Evolutionary conservation across 1,139 yeast genomes (phyloP), one percentile per base, ranked within the genome.

Genomic region (Hanseniaspora uvarum): DNA sequence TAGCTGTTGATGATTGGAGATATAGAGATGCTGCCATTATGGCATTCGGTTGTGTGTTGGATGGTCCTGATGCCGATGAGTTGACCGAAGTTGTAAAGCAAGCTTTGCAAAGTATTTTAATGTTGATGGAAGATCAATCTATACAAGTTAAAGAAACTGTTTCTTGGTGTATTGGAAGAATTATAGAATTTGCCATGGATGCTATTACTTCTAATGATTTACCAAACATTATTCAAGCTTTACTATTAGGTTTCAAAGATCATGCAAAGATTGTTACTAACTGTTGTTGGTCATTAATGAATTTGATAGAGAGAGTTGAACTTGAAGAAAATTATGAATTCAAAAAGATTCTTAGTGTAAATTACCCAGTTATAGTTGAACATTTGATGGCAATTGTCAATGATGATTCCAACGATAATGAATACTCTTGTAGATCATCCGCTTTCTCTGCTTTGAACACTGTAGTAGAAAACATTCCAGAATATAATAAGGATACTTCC

Each of bases 91-190:
- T 88, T 55, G 83, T 92, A 57, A 79, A 77, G 37, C 89, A 86
- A 70, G 96, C 97, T 2, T 73, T 92, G 57, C 79, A 78, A 34
- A 87, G 96, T 23, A 82, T 92, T 57, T 73, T 89, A 55, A 66
- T 68, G 21, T 76, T 89, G 65, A 87, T 89, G 70, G 72, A 70
- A 46, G 97, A 92, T 68, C 76, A 79, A 26, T 72, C 77, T 36
- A 72, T 87, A 59, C 96, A 87, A 66, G 98, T 92, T 18, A 85
- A 87, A 68, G 98, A 92, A 66, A 89, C 98, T 0, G 96, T 89
- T 46, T 95, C 97, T 8, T 92, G 98, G 98, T 92, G 97, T 70
- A 75, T 92, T 58, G 98, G 98, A 56, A 80, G 96, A 70, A 86
- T 92, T 62, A 94, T 97, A 12, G 97, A 92, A 65, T 71, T 83